Evolutionary conservation across 2,329 filamentous ascomycete genomes (phyloP).

Genomic region (Arthrobotrys iridis): DNA sequence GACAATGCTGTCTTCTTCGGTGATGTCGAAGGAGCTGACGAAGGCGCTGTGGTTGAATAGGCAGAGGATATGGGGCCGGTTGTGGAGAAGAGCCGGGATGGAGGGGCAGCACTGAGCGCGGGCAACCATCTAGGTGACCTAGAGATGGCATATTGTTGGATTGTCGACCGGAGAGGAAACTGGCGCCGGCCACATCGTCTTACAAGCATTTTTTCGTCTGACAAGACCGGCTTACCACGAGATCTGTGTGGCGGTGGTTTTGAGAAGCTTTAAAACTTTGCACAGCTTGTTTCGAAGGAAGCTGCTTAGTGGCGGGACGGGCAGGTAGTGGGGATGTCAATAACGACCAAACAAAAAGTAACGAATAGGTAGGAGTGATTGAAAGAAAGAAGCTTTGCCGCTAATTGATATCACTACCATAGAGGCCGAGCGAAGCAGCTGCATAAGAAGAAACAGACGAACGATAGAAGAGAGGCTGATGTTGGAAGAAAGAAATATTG

Average conservation of each 20-base stretch:
- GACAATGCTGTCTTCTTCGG: constrained; percentile 35
- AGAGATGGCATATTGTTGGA: constrained; percentile 36
- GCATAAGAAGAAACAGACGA: background rate
- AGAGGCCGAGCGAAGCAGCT: background rate
- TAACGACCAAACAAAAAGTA: background rate
- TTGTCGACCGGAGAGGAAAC: constrained; percentile 46
- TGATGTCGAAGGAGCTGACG: background rate
- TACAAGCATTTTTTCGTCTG: constrained; percentile 31
- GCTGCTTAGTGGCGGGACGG: background rate
- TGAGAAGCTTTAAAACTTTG: constrained; percentile 9
- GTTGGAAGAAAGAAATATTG: background rate
- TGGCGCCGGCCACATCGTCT: constrained; percentile 46
- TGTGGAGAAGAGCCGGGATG: constrained; percentile 32
- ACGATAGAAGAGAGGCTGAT: background rate
- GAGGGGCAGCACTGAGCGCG: constrained; percentile 5
- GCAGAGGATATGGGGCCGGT: constrained; percentile 11
- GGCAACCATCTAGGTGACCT: constrained; percentile 36
- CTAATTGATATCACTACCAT: background rate
- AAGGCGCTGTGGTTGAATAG: background rate
- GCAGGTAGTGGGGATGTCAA: background rate
- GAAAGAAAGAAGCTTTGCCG: background rate
- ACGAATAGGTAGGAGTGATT: background rate
- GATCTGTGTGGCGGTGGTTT: background rate
- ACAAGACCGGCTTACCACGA: background rate
- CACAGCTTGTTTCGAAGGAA: background rate